These are phyloP conservation scores for Tetrapisispora fleetii DNA, from an alignment of 805 yeast species.

Conservation along the genomic window DNA sequence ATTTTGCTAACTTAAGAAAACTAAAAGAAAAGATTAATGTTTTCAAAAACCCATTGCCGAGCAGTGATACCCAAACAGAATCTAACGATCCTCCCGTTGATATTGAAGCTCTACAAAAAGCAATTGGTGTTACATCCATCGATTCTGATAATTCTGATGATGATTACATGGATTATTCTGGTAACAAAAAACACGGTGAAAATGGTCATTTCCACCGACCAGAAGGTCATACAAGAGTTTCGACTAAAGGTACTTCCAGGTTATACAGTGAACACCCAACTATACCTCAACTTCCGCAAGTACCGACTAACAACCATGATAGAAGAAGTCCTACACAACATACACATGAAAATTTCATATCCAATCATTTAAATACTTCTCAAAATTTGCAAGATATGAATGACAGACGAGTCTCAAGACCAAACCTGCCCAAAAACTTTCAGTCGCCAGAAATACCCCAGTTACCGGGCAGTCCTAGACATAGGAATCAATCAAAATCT, in stretches of 20 bases:
- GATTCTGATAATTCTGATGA: slow-evolving; percentile 9
- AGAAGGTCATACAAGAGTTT: slow-evolving; percentile 3
- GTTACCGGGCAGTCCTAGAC: slow-evolving; percentile 6
- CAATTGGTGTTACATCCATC: slow-evolving; percentile 24
- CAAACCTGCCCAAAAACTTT: neutral
- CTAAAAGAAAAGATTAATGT: slow-evolving; percentile 28
- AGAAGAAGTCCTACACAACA: neutral
- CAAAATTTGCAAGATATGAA: slow-evolving; percentile 11
- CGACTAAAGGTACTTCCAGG: neutral
- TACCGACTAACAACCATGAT: neutral
- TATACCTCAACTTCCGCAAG: slow-evolving; percentile 18
- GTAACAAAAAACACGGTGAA: neutral
- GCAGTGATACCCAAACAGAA: slow-evolving; percentile 6
- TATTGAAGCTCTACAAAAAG: slow-evolving; percentile 29
- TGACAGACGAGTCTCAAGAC: neutral
- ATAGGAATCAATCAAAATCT: slow-evolving; percentile 7
- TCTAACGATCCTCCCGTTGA: slow-evolving; percentile 18
- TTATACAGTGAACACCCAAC: neutral
- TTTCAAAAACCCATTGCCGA: slow-evolving; percentile 24
- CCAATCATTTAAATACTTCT: slow-evolving; percentile 9
- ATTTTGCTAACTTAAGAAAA: slow-evolving; percentile 29
- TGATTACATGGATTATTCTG: neutral
- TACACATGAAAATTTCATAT: neutral
- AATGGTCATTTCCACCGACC: neutral
- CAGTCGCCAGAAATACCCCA: slow-evolving; percentile 7